Evolutionary conservation across 495 filamentous ascomycete species (phyloP).

Genomic region (Xylona heveae): DNA sequence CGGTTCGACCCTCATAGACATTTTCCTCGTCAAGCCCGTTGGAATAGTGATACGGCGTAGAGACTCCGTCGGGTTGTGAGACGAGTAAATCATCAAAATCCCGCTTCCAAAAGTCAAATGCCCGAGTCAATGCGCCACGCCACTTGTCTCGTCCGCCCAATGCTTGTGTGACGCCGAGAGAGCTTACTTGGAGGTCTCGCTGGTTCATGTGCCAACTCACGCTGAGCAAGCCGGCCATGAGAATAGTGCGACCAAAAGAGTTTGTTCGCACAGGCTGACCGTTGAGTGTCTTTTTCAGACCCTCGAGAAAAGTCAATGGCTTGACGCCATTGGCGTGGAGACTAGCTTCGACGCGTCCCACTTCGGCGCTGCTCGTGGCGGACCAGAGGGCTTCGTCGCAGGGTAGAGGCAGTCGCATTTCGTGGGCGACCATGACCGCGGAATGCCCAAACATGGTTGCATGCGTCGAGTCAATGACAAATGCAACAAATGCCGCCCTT

Average conservation of each 20-base stretch:
- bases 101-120: slow-evolving; percentile 87
- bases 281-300: slow-evolving; percentile 75
- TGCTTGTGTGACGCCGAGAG: slow-evolving; percentile 53
- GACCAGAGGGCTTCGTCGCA: slow-evolving; percentile 93
- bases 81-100: slow-evolving; percentile 58
- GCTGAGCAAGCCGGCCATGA: slow-evolving; percentile 86
- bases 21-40: slow-evolving; percentile 34
- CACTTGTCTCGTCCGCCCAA: slow-evolving; percentile 85
- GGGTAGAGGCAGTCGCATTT: slow-evolving; percentile 78
- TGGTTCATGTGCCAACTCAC: slow-evolving; percentile 98
- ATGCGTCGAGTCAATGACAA: slow-evolving; percentile 88
- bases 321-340: slow-evolving; percentile 68
- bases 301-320: slow-evolving; percentile 75
- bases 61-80: slow-evolving; percentile 11
- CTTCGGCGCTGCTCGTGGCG: slow-evolving; percentile 72
- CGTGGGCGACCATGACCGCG: slow-evolving; percentile 91
- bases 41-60: slow-evolving; percentile 8
- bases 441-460: slow-evolving; percentile 98
- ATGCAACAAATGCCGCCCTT: slow-evolving; percentile 81
- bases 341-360: slow-evolving; percentile 66
- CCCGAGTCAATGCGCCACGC: slow-evolving; percentile 67
- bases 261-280: slow-evolving; percentile 78
- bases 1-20: slow-evolving; percentile 67
- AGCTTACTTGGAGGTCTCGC: slow-evolving; percentile 81
- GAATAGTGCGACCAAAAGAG: slow-evolving; percentile 79